A percentile compares a stretch with the other conserved stretches of the same genome.
Evolutionary conservation across 1,284 basidiomycete genomes (phyloP).

Genomic region (Dichomitus squalens): DNA sequence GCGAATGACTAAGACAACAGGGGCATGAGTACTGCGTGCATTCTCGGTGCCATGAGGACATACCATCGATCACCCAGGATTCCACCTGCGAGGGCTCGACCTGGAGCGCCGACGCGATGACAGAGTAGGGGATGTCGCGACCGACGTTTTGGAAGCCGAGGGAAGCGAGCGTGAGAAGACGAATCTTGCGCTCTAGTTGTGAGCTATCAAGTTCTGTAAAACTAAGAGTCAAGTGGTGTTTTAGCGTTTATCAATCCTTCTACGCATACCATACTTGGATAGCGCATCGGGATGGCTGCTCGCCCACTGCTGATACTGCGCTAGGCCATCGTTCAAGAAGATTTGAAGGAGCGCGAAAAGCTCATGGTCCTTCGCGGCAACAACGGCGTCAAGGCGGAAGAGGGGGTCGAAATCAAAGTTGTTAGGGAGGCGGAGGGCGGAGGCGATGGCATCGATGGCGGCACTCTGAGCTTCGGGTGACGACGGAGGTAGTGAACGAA

Average conservation of each 20-base stretch:
- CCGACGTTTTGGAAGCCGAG: conserved; percentile 80
- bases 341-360: conserved; percentile 72
- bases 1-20: conserved; percentile 69
- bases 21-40: not conserved
- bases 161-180: conserved; percentile 78
- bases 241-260: too few species aligned
- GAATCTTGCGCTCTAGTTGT: conserved; percentile 80
- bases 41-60: conserved; percentile 21
- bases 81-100: conserved; percentile 78
- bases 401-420: conserved; percentile 85
- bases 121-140: conserved; percentile 74
- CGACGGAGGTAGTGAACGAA: conserved; percentile 58
- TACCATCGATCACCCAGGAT: conserved; percentile 92
- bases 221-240: too few species aligned
- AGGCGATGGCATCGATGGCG: conserved; percentile 64
- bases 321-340: conserved; percentile 69
- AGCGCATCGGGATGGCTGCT: conserved; percentile 53
- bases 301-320: conserved; percentile 69
- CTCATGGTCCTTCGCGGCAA: conserved; percentile 69
- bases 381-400: conserved; percentile 73
- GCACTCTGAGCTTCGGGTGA: conserved; percentile 52
- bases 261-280: conserved; percentile 64
- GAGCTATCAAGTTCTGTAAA: conserved; percentile 50
- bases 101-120: conserved; percentile 71
- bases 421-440: conserved; percentile 69